phyloP scores from a whole-genome alignment of 2,329 filamentous ascomycete species.

The Colletotrichum cuscutae region DNA sequence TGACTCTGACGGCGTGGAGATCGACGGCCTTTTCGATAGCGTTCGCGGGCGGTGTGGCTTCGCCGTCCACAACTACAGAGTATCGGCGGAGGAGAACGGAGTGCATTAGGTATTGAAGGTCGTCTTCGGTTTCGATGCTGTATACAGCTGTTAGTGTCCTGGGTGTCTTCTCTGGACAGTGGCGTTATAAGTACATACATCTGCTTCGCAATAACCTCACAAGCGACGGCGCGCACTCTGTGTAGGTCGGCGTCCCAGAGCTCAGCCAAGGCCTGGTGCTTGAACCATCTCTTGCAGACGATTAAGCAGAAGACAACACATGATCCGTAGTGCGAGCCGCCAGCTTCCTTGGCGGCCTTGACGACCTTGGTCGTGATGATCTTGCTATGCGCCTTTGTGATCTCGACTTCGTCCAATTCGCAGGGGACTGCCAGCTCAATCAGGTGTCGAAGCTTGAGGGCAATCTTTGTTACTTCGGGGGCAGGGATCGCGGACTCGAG shows the following conservation, averaged over 20 bases:
- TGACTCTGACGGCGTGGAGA: constrained; percentile 87
- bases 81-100: constrained; percentile 88
- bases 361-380: constrained; percentile 86
- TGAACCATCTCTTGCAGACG: constrained; percentile 79
- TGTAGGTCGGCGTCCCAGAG: constrained; percentile 94
- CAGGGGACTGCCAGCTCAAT: constrained; percentile 91
- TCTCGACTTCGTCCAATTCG: constrained; percentile 80
- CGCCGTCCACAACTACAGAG: constrained; percentile 78
- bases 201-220: constrained; percentile 90
- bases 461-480: constrained; percentile 86
- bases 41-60: constrained; percentile 81
- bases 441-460: constrained; percentile 88
- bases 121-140: constrained; percentile 87
- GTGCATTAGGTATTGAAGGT: constrained; percentile 82
- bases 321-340: constrained; percentile 75
- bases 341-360: constrained; percentile 83
- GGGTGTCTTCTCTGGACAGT: neutral
- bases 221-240: constrained; percentile 80
- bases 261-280: constrained; percentile 80
- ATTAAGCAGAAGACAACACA: constrained; percentile 89
- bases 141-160: neutral
- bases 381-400: constrained; percentile 84
- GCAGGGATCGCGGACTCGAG: constrained; percentile 77
- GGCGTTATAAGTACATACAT: constrained; percentile 43
- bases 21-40: constrained; percentile 95